Percentiles rank a stretch among this genome's conserved stretches.
These are phyloP conservation scores for Mollisia scopiformis DNA, from an alignment of 2,329 filamentous ascomycete species.

Conservation along the genomic window DNA sequence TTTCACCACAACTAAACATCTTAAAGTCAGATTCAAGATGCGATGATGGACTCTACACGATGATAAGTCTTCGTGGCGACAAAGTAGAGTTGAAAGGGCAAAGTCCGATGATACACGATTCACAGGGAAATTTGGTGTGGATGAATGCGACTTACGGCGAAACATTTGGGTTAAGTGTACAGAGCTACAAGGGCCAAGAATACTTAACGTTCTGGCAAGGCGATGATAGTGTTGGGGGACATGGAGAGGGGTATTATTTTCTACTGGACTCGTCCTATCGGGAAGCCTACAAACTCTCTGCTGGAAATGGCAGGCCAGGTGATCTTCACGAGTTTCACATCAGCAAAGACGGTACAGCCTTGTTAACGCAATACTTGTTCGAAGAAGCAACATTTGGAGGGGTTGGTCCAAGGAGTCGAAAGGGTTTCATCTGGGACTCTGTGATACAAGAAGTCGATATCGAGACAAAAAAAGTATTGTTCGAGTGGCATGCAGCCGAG, in stretches of 20 bases:
- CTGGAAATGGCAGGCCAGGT: constrained; percentile 34
- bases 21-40: constrained; percentile 11
- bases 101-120: constrained; percentile 24
- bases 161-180: constrained; percentile 24
- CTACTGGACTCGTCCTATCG: constrained; percentile 33
- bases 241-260: constrained; percentile 11
- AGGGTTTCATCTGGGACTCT: not conserved
- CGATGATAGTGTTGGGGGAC: constrained; percentile 35
- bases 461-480: not conserved
- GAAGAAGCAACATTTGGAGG: not conserved
- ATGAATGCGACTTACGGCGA: constrained; percentile 21
- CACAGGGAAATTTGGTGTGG: constrained; percentile 19
- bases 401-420: not conserved
- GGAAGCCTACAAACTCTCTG: constrained; percentile 41
- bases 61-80: constrained; percentile 20
- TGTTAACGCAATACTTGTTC: not conserved
- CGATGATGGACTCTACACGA: constrained; percentile 17
- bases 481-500: constrained; percentile 9
- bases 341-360: not conserved
- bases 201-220: constrained; percentile 54
- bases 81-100: constrained; percentile 11
- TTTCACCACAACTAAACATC: constrained; percentile 18
- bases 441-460: constrained; percentile 2
- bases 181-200: constrained; percentile 45
- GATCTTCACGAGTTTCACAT: not conserved